These are phyloP conservation scores for Cryptosporidium ryanae DNA, from an alignment of 169 alveolate species.

Conservation along the genomic window DNA sequence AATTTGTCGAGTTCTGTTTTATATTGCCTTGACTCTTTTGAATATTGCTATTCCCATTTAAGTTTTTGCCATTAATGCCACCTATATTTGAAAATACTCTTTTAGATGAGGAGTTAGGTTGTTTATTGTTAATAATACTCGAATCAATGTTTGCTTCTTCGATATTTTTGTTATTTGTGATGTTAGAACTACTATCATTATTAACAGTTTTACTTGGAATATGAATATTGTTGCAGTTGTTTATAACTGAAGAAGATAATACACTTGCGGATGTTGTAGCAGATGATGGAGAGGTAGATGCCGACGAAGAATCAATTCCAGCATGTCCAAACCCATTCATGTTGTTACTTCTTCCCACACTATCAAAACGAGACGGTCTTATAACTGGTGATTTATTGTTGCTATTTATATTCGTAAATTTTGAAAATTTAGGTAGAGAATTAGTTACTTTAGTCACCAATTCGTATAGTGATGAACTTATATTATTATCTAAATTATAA, in stretches of 20 bases:
- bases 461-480: slow-evolving; percentile 47
- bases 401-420: background rate
- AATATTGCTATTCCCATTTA: background rate
- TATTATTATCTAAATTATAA: slow-evolving; percentile 31
- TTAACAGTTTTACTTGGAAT: too few species aligned
- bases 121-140: background rate
- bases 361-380: slow-evolving; percentile 51
- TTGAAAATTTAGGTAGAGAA: slow-evolving; percentile 30
- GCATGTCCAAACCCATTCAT: background rate
- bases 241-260: too few species aligned
- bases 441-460: slow-evolving; percentile 47
- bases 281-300: too few species aligned
- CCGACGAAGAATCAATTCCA: too few species aligned
- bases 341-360: slow-evolving; percentile 7
- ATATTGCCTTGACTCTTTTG: too few species aligned
- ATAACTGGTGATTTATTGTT: background rate
- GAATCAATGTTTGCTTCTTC: too few species aligned
- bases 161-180: too few species aligned
- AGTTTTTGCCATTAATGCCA: slow-evolving; percentile 6
- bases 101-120: slow-evolving; percentile 7
- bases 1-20: too few species aligned
- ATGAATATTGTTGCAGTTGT: too few species aligned
- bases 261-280: too few species aligned
- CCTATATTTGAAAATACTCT: slow-evolving; percentile 51
- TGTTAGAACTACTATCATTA: too few species aligned